Conservation (phyloP, 164 flowering plant species). For the Litsea cubeba region DNA sequence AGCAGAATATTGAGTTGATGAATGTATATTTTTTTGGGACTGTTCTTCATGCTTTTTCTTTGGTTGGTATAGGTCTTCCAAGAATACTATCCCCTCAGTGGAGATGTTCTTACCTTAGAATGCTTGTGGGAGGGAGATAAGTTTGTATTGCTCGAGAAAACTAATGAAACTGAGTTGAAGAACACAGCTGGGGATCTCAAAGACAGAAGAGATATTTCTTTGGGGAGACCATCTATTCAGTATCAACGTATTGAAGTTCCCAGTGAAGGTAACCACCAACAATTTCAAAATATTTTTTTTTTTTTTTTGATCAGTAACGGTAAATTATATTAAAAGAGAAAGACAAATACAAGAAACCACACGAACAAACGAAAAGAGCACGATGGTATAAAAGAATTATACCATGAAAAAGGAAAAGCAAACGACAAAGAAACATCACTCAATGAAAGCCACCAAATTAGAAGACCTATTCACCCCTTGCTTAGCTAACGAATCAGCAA, state of each 20-base stretch:
- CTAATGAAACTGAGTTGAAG: conserved; percentile 13
- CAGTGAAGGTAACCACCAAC: conserved; percentile 41
- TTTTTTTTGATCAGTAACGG: too few species aligned
- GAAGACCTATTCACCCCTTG: too few species aligned
- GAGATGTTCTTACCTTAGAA: conserved; percentile 39
- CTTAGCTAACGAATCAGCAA: too few species aligned
- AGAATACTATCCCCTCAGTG: conserved; percentile 56
- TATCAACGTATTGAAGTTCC: conserved; percentile 44
- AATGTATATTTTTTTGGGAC: background rate
- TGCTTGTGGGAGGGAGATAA: conserved; percentile 65
- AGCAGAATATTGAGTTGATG: background rate
- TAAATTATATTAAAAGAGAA: too few species aligned
- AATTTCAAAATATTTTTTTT: too few species aligned
- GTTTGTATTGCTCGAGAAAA: conserved; percentile 51
- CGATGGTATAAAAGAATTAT: too few species aligned
- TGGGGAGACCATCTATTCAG: conserved; percentile 19
- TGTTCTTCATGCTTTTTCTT: background rate
- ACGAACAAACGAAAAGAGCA: too few species aligned
- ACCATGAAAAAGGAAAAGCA: too few species aligned
- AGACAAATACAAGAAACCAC: too few species aligned
- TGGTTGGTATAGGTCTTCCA: conserved; percentile 50
- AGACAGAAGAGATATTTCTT: conserved; percentile 14
- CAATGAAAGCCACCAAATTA: too few species aligned
- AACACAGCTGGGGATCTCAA: conserved; percentile 16
- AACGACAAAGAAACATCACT: too few species aligned